Base-by-base conservation (phyloP, 495 filamentous ascomycete species). In the Xanthoparmelia taractica region DNA sequence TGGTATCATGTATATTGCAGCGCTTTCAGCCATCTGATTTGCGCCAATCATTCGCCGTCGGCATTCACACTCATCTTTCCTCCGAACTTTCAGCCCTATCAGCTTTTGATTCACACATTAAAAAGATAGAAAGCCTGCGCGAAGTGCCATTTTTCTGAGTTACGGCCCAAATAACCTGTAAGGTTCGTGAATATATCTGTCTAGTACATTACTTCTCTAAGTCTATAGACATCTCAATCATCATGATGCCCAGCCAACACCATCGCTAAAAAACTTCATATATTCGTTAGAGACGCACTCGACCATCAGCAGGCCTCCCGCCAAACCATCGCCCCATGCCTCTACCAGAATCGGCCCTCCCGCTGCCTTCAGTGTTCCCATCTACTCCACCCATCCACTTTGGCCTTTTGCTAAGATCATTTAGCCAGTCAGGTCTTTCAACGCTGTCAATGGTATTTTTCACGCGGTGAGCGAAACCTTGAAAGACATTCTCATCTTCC, bases 371-470 rank as follows among this genome's bases (percentile, higher is more conserved):
- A 2, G 68, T 71, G 23, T 63, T 60, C 1, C 69, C 75, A 47
- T 78, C 79, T 62, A 76, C 80, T 23, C 81, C 84, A 17, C 83
- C 83, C 85, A 96, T 88, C 92, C 92, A 96, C 65, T 87, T 90
- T 4, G 91, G 92, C 69, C 85, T 79, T 71, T 88, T 80, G 29
- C 84, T 76, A 20, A 82, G 76, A 59, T 87, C 81, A 27, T 84
- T 84, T 65, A 95, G 68, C 90, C 91, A 96, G 58, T 85, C 82
- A 2, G 92, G 92, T 38, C 85, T 82, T 50, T 92, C 89, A 23
- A 91, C 76, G 8, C 86, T 89, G 59, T 98, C 94, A 58, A 97
- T 83, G 4, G 94, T 96, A 71, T 98, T 98, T 69, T 81, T 85
- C 59, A 98, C 85, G 43, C 94, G 80, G 70, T 96, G 91, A 0